Evolutionary conservation across 106 monocot genomes (phyloP).

Genomic region (Platanthera guangdongensis): DNA sequence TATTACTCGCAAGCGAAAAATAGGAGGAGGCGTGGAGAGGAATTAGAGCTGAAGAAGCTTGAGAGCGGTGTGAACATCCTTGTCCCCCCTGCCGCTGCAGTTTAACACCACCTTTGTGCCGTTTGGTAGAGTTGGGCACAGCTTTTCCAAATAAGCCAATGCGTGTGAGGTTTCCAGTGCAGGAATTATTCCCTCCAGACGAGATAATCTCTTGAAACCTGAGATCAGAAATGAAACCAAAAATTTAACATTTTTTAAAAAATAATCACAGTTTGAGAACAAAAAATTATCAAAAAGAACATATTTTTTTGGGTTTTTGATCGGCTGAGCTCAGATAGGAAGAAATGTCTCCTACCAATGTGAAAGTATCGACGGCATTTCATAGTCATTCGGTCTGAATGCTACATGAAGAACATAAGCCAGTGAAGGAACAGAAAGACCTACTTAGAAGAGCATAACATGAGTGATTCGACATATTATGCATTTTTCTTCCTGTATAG

Average conservation of each 20-base stretch:
- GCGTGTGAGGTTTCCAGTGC: constrained; percentile 49
- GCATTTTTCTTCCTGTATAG: no score
- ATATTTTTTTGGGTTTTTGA: no score
- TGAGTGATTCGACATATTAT: no score
- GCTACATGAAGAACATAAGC: no score
- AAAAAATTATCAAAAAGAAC: background rate
- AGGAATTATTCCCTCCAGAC: constrained; percentile 45
- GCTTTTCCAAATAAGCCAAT: constrained; percentile 28
- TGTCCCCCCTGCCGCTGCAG: constrained; percentile 44
- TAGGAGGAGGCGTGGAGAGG: background rate
- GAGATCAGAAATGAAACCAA: background rate
- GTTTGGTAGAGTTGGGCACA: constrained; percentile 35
- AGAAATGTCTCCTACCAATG: no score
- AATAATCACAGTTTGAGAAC: background rate
- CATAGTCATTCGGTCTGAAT: no score
- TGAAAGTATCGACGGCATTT: no score
- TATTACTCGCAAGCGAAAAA: no score
- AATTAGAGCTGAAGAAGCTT: constrained; percentile 18
- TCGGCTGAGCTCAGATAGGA: no score
- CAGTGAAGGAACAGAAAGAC: no score
- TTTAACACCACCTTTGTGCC: constrained; percentile 38
- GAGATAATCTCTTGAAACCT: constrained; percentile 33
- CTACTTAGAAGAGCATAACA: no score
- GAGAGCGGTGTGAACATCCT: constrained; percentile 37
- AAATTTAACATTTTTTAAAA: background rate